Conservation (phyloP, 73 alveolate genomes). For the Paraurostyla sp. region DNA sequence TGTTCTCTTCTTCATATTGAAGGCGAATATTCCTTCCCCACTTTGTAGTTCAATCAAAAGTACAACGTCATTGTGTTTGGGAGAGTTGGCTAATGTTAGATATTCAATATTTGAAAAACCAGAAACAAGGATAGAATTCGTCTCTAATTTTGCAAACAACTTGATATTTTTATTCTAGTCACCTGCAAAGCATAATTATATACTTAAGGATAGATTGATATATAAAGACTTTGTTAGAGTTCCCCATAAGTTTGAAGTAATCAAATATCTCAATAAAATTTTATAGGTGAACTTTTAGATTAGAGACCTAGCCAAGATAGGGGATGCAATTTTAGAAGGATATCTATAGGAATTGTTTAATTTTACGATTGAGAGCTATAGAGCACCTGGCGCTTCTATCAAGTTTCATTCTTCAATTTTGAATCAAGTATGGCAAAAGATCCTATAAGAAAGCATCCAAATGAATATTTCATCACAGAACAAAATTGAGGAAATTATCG, state of each 20-base stretch:
- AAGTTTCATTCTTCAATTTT: constrained; percentile 44
- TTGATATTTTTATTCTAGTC: constrained; percentile 21
- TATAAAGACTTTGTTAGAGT: constrained; percentile 58
- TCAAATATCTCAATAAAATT: background rate
- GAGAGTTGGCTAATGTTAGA: constrained; percentile 64
- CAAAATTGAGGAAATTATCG: constrained; percentile 55
- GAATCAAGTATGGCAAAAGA: constrained; percentile 59
- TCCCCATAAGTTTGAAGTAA: constrained; percentile 67
- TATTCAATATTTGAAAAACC: constrained; percentile 44
- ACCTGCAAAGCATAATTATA: constrained; percentile 22
- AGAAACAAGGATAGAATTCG: constrained; percentile 45
- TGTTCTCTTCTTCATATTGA: constrained; percentile 38
- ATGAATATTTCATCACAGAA: constrained; percentile 25
- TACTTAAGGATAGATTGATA: constrained; percentile 10
- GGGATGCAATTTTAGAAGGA: constrained; percentile 44
- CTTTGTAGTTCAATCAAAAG: constrained; percentile 4
- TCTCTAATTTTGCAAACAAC: constrained; percentile 37
- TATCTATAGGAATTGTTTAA: constrained; percentile 45
- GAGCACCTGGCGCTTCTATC: constrained; percentile 29
- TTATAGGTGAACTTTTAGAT: constrained; percentile 62
- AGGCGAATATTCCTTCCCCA: constrained; percentile 41
- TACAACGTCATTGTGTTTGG: constrained; percentile 46
- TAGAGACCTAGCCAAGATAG: constrained; percentile 65
- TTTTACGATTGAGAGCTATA: constrained; percentile 65
- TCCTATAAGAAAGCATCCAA: constrained; percentile 39